Conservation (phyloP, 768 basidiomycete genomes). For the Lactarius sp. region DNA sequence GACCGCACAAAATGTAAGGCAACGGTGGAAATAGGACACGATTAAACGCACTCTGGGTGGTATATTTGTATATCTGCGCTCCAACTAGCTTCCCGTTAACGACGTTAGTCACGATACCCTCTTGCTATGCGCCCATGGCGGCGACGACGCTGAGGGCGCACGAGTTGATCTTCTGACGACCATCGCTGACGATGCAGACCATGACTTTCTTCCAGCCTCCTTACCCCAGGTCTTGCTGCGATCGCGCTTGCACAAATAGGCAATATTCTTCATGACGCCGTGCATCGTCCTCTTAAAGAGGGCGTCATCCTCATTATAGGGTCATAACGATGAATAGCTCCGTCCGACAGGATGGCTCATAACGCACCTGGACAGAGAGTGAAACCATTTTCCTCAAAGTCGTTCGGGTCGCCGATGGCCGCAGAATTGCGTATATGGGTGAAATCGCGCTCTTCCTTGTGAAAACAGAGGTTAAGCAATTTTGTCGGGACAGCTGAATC, state of each 20-base stretch:
- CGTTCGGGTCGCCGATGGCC: conserved; percentile 93
- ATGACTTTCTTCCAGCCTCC: conserved; percentile 99
- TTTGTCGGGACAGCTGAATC: conserved; percentile 88
- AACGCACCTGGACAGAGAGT: conserved; percentile 81
- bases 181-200: conserved; percentile 47
- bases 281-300: conserved; percentile 92
- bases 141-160: conserved; percentile 83
- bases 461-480: conserved; percentile 75
- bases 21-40: not conserved
- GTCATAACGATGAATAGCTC: conserved; percentile 99
- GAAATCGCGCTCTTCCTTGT: conserved; percentile 80
- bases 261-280: conserved; percentile 46
- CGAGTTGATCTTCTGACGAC: not conserved
- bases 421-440: conserved; percentile 96
- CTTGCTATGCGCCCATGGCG: conserved; percentile 92
- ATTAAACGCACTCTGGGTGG: conserved; percentile 68
- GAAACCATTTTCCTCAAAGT: conserved; percentile 77
- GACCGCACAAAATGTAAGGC: conserved; percentile 20
- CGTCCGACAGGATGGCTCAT: conserved; percentile 87
- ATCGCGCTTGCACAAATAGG: not conserved
- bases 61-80: conserved; percentile 95
- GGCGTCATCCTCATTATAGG: conserved; percentile 91
- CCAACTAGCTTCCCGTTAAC: too few relatives aligned
- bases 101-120: conserved; percentile 48
- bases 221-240: conserved; percentile 94